Evolutionary conservation across 2,329 filamentous ascomycete species (phyloP).

Genomic region (Podosphaera xanthii): DNA sequence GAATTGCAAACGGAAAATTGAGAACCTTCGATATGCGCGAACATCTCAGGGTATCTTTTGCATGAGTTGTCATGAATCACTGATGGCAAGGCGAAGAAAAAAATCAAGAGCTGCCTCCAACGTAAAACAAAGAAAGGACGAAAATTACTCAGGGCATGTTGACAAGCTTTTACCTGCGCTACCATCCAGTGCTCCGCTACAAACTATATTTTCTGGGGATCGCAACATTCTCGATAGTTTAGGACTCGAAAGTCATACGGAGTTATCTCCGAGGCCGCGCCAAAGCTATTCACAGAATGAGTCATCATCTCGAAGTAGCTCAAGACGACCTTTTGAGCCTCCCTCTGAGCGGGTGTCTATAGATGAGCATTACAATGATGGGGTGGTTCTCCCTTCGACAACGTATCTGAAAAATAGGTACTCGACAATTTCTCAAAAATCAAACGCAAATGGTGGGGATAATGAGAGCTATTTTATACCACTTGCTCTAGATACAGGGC

Average conservation of each 20-base stretch:
- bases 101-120: slow-evolving; percentile 48
- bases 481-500: slow-evolving; percentile 45
- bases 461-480: slow-evolving; percentile 47
- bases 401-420: slow-evolving; percentile 61
- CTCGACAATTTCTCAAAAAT: slow-evolving; percentile 39
- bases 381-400: slow-evolving; percentile 47
- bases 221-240: slow-evolving; percentile 32
- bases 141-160: slow-evolving; percentile 42
- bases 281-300: slow-evolving; percentile 27
- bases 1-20: slow-evolving; percentile 97
- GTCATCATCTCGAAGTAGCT: slow-evolving; percentile 30
- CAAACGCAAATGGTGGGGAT: slow-evolving; percentile 20
- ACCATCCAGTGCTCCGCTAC: slow-evolving; percentile 48
- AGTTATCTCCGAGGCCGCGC: slow-evolving; percentile 41
- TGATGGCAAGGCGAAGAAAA: slow-evolving; percentile 84
- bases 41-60: slow-evolving; percentile 98
- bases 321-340: slow-evolving; percentile 20
- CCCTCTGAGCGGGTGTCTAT: slow-evolving; percentile 30
- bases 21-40: slow-evolving; percentile 89
- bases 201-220: slow-evolving; percentile 34
- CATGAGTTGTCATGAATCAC: slow-evolving; percentile 92
- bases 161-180: slow-evolving; percentile 88
- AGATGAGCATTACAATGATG: slow-evolving; percentile 26
- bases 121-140: slow-evolving; percentile 39
- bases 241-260: slow-evolving; percentile 43